phyloP scores from a whole-genome alignment of 257 asterid species.

The Solanum pennellii region DNA sequence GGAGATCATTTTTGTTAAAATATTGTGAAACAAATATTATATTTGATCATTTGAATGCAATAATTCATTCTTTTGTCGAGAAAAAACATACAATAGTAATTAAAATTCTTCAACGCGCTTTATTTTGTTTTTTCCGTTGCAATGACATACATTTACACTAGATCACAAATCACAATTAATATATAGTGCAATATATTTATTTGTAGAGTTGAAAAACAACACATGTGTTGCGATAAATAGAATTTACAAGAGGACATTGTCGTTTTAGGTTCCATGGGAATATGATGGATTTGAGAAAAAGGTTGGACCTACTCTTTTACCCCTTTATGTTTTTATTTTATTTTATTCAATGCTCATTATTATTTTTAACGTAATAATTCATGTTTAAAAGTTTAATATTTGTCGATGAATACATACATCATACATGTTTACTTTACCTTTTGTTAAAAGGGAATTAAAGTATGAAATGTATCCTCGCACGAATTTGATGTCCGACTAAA shows the following conservation, averaged over 20 bases:
- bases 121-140: not conserved
- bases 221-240: too few relatives aligned
- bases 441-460: not conserved
- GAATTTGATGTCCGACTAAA: not conserved
- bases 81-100: not conserved
- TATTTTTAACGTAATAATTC: constrained; percentile 5
- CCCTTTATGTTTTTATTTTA: not conserved
- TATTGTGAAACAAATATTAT: not conserved
- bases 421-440: not conserved
- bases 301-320: constrained; percentile 8
- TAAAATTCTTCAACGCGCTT: not conserved
- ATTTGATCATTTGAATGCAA: not conserved
- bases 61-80: not conserved
- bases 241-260: not conserved
- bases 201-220: too few relatives aligned
- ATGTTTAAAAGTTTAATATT: not conserved
- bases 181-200: too few relatives aligned
- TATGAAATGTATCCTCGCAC: not conserved
- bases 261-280: constrained; percentile 2
- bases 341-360: not conserved
- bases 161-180: not conserved
- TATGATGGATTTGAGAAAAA: constrained; percentile 20
- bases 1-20: not conserved
- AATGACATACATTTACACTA: not conserved
- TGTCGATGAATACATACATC: not conserved